Evolutionary conservation across 192 early-diverging fungal species (phyloP), one percentile per base, ranked within the genome.

Genomic region (Coemansia sp.): DNA sequence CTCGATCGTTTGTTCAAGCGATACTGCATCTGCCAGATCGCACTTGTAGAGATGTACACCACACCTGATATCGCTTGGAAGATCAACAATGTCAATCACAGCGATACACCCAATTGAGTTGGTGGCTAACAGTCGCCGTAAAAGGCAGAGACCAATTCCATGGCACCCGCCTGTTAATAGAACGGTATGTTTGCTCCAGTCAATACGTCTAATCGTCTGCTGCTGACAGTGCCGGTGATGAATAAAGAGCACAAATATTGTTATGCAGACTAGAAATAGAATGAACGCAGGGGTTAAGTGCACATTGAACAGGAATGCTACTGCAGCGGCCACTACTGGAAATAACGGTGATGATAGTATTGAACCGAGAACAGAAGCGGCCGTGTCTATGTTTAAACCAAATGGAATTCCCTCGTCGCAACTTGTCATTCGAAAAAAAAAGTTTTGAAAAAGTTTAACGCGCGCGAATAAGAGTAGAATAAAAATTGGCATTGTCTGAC

Each of bases 91-190:
- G 55, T 73, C 71, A 14, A 79, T 21, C 3, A 63, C 67, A 3
- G 71, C 77, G 0, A 80, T n/a, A 17, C 61, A 57, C 14, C 62
- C 54, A 11, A 39, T 12, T 9, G 22, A 17, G 1, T 49, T 59
- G 9, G 63, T 46, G 1, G 56, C 27, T 0, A 44, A 22, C 30
- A 80, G 47, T 17, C 42, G 53, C 2, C 23, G 49, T 25, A 70
- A 51, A n/a, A 79, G 59, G 41, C 62, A 30, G 30, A 69, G 61
- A 22, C 76, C 76, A 49, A 79, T 61, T 14, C 76, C 76, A 41
- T 79, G 76, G 6, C 66, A 44, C 0, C 76, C 66, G 61, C 74
- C 74, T 7, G 74, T 78, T 37, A 78, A 53, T 6, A 78, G 56
- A 10, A 78, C 61, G 11, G 45, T 51, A 9, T 78, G 74, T 54